Evolutionary conservation across 805 yeast species (phyloP), one percentile per base, ranked within the genome.

Genomic region (Pichia paraexigua): DNA sequence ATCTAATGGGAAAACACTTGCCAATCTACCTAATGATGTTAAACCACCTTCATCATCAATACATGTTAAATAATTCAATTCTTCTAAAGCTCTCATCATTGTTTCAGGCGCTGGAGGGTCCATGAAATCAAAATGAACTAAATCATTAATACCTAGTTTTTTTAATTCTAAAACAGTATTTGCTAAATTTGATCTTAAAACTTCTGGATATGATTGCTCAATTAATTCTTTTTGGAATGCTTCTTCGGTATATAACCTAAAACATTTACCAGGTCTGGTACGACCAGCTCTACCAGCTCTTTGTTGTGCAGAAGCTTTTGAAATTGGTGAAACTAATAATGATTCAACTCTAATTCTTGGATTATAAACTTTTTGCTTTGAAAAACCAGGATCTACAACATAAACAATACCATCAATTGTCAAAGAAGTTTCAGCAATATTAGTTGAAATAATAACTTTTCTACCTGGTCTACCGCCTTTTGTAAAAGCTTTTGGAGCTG

Each of bases 231-330:
- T 86, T 64, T 89, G 82, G 75, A 89, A 92, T 1, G 98, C 97
- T 62, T 90, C 97, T 66, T 94, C 97, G 1, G 99, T 94, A 71
- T 92, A 92, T 50, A 92, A 75, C 64, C 99, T 78, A 79, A 92
- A 92, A 71, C 97, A 92, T 69, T 94, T 92, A 65, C 99, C 99
- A 17, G 98, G 97, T 63, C 96, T 81, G 8, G 97, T 92, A 80
- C 99, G 92, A 73, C 99, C 99, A 51, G 99, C 99, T 79, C 99
- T 87, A 79, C 99, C 99, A 37, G 98, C 98, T 70, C 99, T 82
- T 71, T 92, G 99, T 71, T 92, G 97, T 1, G 99, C 96, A 46
- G 95, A 84, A 0, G 99, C 99, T 71, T 90, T 91, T 12, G 98
- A 91, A 56, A 94, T 91, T 39, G 98, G 98, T 10, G 97, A 87